Base-by-base conservation (phyloP, 148 eudicot genomes). In the Rhododendron mucronatum region DNA sequence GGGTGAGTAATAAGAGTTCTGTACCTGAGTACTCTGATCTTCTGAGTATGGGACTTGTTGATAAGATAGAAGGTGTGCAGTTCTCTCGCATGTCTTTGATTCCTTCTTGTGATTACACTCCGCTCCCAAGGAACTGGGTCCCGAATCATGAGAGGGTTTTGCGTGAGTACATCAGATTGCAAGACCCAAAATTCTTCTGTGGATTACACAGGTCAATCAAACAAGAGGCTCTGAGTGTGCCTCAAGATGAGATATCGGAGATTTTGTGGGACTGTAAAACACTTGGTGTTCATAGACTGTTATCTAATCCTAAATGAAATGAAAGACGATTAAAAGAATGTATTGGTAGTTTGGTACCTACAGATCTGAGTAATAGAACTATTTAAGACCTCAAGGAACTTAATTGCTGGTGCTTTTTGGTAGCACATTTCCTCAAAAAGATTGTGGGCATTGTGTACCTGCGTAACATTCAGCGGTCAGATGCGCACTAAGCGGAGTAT, bases 21-120 rank as follows among this genome's bases (percentile, higher is more conserved):
- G 90, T 94, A 5, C 92, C 98, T 35, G 98, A 94, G 47, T 91
- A 93, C 86, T 91, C 99, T 45, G 96, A 95, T 85, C 93, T 93
- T 82, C 87, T 95, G 91, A 94, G 95, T 86, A 87, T 94, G 92
- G 99, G 98, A 69, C 91, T 95, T 86, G 94, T 94, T 85, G 98
- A 97, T 89, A 91, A 91, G 81, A 95, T 97, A 75, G 98, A 94
- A 88, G 98, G 99, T 51, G 93, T 97, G 85, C 95, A 88, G 89
- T 95, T 97, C 89, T 97, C 99, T 82, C 98, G 85, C 88, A 95
- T 93, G 98, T 92, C 96, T 50, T 87, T 89, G 73, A 94, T 95
- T 76, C 98, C 98, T 15, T 92, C 93, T n/a, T 95, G 98, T 89
- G 98, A 95, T 90, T 95, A 94, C 83, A 90, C 94, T 11, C 98